Evolutionary conservation across 2,329 filamentous ascomycete species (phyloP).

Genomic region (Diaporthe destruens): DNA sequence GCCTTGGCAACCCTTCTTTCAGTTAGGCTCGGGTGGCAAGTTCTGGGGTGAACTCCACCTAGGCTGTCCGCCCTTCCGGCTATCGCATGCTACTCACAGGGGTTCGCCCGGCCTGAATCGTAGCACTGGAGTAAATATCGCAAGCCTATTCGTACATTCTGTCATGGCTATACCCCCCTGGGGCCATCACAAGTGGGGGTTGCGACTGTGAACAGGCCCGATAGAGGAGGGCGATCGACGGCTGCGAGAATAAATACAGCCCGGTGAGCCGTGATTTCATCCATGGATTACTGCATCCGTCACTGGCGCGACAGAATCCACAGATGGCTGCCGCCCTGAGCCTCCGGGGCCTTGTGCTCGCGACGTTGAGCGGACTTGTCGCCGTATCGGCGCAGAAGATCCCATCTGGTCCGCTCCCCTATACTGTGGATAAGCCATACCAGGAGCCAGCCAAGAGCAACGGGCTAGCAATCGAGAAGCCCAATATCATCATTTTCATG

Average conservation of each 20-base stretch:
- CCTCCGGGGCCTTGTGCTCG: not conserved
- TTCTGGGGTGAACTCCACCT: not conserved
- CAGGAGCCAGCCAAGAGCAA: conserved; percentile 3
- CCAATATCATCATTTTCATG: conserved; percentile 20
- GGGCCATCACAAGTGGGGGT: not conserved
- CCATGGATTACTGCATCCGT: not conserved
- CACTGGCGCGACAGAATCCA: not conserved
- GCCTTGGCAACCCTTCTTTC: not conserved
- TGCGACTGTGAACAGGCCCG: not conserved
- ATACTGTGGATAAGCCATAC: not conserved
- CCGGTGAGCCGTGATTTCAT: not conserved
- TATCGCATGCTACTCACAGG: not conserved
- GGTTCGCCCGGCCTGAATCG: not conserved
- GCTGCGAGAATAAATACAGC: not conserved
- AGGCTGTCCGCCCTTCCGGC: not conserved
- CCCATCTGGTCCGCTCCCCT: not conserved
- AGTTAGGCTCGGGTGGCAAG: not conserved
- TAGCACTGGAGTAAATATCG: not conserved
- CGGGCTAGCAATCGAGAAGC: conserved; percentile 4
- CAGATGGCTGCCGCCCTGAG: not conserved
- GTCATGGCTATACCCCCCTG: not conserved
- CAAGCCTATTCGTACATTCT: not conserved
- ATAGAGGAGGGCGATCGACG: not conserved
- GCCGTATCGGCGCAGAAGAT: not conserved
- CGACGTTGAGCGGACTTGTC: not conserved